phyloP scores from a whole-genome alignment of 2,329 filamentous ascomycete species.

The Aureobasidium sp. region DNA sequence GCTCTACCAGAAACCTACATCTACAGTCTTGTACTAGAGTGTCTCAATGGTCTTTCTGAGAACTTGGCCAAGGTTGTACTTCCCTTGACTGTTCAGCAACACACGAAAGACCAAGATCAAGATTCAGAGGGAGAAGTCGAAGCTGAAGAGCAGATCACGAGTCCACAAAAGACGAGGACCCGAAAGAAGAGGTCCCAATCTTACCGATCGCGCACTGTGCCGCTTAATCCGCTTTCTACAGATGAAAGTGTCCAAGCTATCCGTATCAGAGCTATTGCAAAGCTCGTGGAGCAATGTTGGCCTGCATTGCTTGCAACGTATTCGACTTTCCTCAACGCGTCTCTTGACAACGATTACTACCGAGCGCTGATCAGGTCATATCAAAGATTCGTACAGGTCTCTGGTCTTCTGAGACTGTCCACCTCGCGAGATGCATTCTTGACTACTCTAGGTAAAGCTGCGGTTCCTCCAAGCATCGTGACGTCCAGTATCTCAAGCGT shows the following conservation, averaged over 20 bases:
- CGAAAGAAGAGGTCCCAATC: conserved; percentile 53
- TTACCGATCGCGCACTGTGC: conserved; percentile 66
- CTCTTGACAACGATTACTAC: conserved; percentile 89
- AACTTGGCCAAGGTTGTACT: conserved; percentile 88
- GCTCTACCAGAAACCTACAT: conserved; percentile 84
- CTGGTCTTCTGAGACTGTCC: conserved; percentile 72
- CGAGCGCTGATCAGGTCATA: conserved; percentile 86
- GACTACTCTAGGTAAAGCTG: conserved; percentile 86
- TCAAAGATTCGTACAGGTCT: conserved; percentile 91
- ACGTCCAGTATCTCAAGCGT: conserved; percentile 29
- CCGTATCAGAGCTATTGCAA: conserved; percentile 69
- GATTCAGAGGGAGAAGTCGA: conserved; percentile 39
- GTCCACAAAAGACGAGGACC: conserved; percentile 26
- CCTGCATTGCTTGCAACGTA: conserved; percentile 89
- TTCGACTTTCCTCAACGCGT: conserved; percentile 88
- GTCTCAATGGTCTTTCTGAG: conserved; percentile 83
- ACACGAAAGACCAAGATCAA: background rate
- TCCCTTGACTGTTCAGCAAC: conserved; percentile 72
- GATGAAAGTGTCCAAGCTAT: conserved; percentile 62
- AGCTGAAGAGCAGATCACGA: conserved; percentile 22
- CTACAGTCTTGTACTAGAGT: conserved; percentile 80
- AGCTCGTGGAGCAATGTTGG: conserved; percentile 87
- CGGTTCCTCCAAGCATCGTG: conserved; percentile 69
- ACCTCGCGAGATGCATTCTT: conserved; percentile 92
- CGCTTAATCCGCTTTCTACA: conserved; percentile 73